Base-by-base conservation (phyloP, 169 alveolate genomes). In the Plasmodium gallinaceum region DNA sequence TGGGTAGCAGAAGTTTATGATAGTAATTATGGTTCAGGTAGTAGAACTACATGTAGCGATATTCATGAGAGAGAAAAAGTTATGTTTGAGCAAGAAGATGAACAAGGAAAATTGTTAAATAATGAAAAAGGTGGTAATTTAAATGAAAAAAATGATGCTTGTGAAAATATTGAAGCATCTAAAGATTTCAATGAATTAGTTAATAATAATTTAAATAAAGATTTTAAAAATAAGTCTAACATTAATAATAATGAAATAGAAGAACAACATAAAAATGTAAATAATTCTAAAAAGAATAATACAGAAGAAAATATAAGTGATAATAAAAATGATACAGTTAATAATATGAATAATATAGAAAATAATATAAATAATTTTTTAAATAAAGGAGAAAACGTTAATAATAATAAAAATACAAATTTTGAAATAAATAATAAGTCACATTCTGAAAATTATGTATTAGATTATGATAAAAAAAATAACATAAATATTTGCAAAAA, bases 1-100 rank as follows among this genome's bases (percentile, higher is more conserved):
- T 96, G 98, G 98, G 97, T 96, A 43, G 98, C 97, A 22, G 97
- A 96, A 69, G 89, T 95, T 61, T 93, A 95, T 22, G 92, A 90
- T 57, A 66, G 52, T 80, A 80, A 80, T 54, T 65, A 66, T 37
- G 83, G 90, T 8, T 80, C 90, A 60, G 90, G 83, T 45, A 80
- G 90, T 39, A 32, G 90, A 54, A 80, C 90, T 1, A 80, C 90
- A 43, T 80, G 90, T 80, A 80, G 90, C 66, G 90, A 80, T 57
- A 80, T 80, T 51, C 90, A 80, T 61, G 92, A 58, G 71, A 92
- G 83, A 51, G 95, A 78, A 61, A 71, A 69, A 80, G 43, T 85
- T 68, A 72, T 46, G 52, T 85, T 65, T 73, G 93, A 78, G 72
- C 90, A 71, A 72, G 95, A 78, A 86, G 95, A 78, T 74, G 93